phyloP scores from a whole-genome alignment of 2,329 filamentous ascomycete genomes.

The Colletotrichum acutatum region DNA sequence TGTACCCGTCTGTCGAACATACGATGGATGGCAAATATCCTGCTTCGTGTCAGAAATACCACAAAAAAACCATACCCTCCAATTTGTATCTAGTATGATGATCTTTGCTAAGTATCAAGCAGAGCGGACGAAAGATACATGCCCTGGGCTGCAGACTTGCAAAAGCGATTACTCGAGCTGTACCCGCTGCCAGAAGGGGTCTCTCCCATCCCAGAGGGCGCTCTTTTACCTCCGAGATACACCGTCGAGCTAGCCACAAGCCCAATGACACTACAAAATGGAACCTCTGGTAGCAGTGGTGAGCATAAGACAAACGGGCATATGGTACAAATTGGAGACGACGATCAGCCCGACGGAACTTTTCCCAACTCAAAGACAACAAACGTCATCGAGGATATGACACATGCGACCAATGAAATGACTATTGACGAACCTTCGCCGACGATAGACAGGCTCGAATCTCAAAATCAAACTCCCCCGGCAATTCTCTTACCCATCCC shows the following conservation, averaged over 20 bases:
- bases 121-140: conserved; percentile 86
- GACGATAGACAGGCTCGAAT: background rate
- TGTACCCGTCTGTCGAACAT: background rate
- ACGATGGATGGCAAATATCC: background rate
- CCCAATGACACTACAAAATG: conserved; percentile 36
- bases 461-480: conserved; percentile 24
- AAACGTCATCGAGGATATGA: background rate
- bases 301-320: background rate
- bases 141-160: conserved; percentile 78
- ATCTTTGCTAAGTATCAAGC: conserved; percentile 19
- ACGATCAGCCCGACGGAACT: background rate
- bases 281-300: background rate
- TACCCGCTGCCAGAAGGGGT: conserved; percentile 77
- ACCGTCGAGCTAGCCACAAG: conserved; percentile 56
- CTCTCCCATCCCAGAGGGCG: conserved; percentile 77
- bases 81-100: too few relatives aligned
- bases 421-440: background rate
- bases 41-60: too few relatives aligned
- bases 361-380: background rate
- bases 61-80: too few relatives aligned
- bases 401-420: conserved; percentile 1
- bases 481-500: conserved; percentile 64
- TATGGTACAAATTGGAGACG: background rate
- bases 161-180: conserved; percentile 71
- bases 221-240: conserved; percentile 82